Evolutionary conservation across 768 basidiomycete genomes (phyloP), one percentile per base, ranked within the genome.

Genomic region (Boletellus emodensis): DNA sequence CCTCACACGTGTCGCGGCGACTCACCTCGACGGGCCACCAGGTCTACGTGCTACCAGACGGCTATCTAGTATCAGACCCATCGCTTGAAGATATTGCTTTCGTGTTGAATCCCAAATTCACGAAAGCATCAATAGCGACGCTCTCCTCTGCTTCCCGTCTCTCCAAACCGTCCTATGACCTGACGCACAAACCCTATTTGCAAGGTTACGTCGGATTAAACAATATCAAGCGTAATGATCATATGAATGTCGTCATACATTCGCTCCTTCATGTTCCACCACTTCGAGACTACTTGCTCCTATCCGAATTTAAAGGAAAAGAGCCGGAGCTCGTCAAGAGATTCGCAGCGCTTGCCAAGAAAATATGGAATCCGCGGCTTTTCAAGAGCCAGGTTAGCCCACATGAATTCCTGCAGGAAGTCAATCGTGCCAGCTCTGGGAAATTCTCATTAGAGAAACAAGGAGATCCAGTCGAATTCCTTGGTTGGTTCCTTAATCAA

Each of bases 311-410:
- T 58, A 75, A 72, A 24, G 81, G 82, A 33, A 90, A 90, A 64
- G 82, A 90, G 54, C 75, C 90, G 7, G 96, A 99, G 64, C 80
- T 98, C 48, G 74, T 97, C 37, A 87, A 83, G 61, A 84, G 96
- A 20, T 91, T 98, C 61, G 85, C 90, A 15, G 76, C 81, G 12
- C 78, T 99, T 17, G 85, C 91, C 2, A 92, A 92, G 69, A 94
- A 98, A 70, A 64, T 97, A 35, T 99, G 96, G 96, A 98, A 96
- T 70, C 92, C 94, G 9, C 77, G 85, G 44, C 72, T 95, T 49
- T 99, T 99, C 82, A 99, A 99, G 70, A 87, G 89, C 53, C 96
- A 99, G 77, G 94, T 97, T 59, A 90, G 87, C 58, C 96, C 96
- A n/a, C 96, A 99, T 66, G 96, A 99, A 66, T 94, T 98, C 67